phyloP scores from a whole-genome alignment of 768 basidiomycete species.

The Calocera cornea region DNA sequence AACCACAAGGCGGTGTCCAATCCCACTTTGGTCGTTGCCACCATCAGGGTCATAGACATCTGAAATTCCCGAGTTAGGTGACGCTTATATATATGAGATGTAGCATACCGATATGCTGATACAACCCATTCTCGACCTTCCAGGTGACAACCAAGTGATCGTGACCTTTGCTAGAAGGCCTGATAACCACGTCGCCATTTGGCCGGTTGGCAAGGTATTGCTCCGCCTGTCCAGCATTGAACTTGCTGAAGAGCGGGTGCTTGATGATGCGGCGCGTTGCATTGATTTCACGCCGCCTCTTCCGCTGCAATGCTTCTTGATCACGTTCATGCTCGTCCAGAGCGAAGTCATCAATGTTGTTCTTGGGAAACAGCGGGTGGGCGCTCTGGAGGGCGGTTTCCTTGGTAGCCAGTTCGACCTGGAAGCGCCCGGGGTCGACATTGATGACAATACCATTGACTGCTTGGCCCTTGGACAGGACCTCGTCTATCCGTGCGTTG shows the following conservation, averaged over 20 bases:
- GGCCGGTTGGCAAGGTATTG: conserved; percentile 77
- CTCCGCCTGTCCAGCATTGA: conserved; percentile 83
- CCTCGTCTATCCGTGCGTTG: conserved; percentile 30
- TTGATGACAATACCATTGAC: conserved; percentile 66
- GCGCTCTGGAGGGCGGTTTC: neutral
- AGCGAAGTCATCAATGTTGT: conserved; percentile 55
- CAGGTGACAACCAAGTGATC: conserved; percentile 95
- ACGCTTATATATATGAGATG: neutral
- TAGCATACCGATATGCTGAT: conserved; percentile 82
- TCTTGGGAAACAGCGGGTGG: conserved; percentile 24
- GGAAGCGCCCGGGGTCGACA: conserved; percentile 50
- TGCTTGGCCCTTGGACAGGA: conserved; percentile 66
- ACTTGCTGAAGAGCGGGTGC: conserved; percentile 95
- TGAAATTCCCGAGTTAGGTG: conserved; percentile 20
- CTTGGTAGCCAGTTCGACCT: conserved; percentile 62
- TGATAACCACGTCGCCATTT: conserved; percentile 88
- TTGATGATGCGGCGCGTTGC: conserved; percentile 77
- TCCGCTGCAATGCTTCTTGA: conserved; percentile 56
- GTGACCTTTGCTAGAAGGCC: conserved; percentile 86
- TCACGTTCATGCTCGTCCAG: conserved; percentile 50
- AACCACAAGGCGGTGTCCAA: conserved; percentile 57
- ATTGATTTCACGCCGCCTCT: conserved; percentile 73
- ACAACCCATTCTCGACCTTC: conserved; percentile 94
- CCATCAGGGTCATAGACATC: conserved; percentile 74
- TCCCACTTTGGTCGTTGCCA: conserved; percentile 52